Conservation (phyloP, 805 yeast genomes). For the Candida nemodendra region DNA sequence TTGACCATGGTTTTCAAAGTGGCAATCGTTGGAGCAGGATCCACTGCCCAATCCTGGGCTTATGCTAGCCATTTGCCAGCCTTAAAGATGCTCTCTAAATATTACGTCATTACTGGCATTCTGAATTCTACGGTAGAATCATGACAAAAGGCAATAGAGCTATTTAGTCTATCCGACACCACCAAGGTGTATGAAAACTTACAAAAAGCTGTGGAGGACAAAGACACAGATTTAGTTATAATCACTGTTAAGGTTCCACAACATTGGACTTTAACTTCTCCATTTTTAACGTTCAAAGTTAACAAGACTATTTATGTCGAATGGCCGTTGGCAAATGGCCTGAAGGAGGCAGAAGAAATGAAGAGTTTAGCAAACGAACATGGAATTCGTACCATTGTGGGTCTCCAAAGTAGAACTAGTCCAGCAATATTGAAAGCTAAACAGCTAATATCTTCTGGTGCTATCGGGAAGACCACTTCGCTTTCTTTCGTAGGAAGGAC, state of each 20-base stretch:
- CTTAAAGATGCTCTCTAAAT: not conserved
- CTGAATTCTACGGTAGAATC: slow-evolving; percentile 3
- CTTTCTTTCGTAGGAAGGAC: not conserved
- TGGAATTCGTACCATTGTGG: too few relatives aligned
- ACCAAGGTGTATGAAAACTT: slow-evolving; percentile 1
- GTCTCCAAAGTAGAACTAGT: too few relatives aligned
- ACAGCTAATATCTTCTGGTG: not conserved
- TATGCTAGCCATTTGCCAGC: not conserved
- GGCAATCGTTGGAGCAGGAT: slow-evolving; percentile 1
- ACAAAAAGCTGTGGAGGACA: not conserved
- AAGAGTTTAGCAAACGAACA: not conserved
- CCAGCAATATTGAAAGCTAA: slow-evolving; percentile 1
- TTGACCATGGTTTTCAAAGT: too few relatives aligned
- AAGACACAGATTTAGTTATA: slow-evolving; percentile 2
- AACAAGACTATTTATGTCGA: slow-evolving; percentile 3
- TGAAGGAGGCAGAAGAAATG: slow-evolving; percentile 3
- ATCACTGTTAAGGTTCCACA: slow-evolving; percentile 7
- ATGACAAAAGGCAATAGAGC: slow-evolving; percentile 2
- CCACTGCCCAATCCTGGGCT: not conserved
- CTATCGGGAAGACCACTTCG: slow-evolving; percentile 1
- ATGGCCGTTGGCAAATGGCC: slow-evolving; percentile 6
- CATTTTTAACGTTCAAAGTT: slow-evolving; percentile 2
- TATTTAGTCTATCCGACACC: not conserved
- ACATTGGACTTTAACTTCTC: slow-evolving; percentile 2
- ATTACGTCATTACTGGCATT: slow-evolving; percentile 2